Evolutionary conservation across 306 rosid species (phyloP).

Genomic region (Malus sieversii): DNA sequence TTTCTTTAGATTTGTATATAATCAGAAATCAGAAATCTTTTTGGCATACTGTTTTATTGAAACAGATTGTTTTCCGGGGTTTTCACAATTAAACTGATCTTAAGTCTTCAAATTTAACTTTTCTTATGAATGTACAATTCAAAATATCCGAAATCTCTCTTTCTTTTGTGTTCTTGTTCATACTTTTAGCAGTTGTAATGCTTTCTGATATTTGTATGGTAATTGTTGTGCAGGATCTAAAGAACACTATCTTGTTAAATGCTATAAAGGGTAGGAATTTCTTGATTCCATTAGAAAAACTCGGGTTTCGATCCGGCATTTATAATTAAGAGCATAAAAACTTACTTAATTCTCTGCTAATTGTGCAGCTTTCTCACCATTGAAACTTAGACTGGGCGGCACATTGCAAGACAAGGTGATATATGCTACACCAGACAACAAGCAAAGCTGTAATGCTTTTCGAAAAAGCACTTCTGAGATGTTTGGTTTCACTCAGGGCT

Average conservation of each 20-base stretch:
- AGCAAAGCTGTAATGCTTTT: conserved; percentile 51
- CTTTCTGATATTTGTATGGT: conserved; percentile 2
- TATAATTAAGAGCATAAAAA: not conserved
- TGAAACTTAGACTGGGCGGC: conserved; percentile 89
- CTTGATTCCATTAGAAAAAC: not conserved
- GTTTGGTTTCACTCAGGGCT: conserved; percentile 72
- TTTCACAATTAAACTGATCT: not conserved
- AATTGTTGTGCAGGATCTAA: conserved; percentile 60
- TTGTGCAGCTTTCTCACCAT: conserved; percentile 81
- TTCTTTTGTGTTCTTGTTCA: not conserved
- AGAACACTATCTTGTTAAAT: conserved; percentile 52
- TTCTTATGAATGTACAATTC: not conserved
- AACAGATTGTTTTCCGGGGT: not conserved
- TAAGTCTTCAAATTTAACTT: not conserved
- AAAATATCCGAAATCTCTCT: not conserved
- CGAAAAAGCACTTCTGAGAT: conserved; percentile 26
- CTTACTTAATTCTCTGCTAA: conserved; percentile 5
- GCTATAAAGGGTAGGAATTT: conserved; percentile 66
- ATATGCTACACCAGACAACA: conserved; percentile 55
- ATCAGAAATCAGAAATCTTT: not conserved
- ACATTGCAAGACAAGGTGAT: conserved; percentile 72
- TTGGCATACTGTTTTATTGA: not conserved
- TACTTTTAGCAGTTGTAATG: not conserved
- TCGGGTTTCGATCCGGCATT: not conserved
- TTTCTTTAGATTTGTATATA: not conserved